A percentile compares a stretch with the other conserved stretches of the same genome.
Conservation (phyloP, 169 alveolate genomes). For the Plasmodium berghei region DNA sequence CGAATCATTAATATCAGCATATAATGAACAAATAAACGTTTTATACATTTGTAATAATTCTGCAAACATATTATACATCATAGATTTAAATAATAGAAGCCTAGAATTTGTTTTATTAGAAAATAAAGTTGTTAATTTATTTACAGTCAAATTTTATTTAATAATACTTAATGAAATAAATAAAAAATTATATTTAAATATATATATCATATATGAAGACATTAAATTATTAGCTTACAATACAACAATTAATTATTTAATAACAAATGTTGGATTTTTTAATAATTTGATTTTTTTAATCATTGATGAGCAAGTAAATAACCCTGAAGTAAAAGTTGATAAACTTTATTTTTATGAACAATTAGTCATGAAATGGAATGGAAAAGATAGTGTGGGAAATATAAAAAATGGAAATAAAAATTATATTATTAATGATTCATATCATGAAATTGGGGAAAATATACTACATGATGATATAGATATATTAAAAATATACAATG, state of each 20-base stretch:
- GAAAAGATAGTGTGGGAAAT: slow-evolving; percentile 10
- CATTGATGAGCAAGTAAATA: slow-evolving; percentile 20
- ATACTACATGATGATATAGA: slow-evolving; percentile 15
- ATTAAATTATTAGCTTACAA: slow-evolving; percentile 32
- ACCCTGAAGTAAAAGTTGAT: slow-evolving; percentile 57
- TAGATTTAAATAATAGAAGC: slow-evolving; percentile 28
- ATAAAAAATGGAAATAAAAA: slow-evolving; percentile 17
- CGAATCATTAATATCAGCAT: slow-evolving; percentile 43
- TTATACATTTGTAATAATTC: slow-evolving; percentile 46
- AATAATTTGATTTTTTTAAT: slow-evolving; percentile 48
- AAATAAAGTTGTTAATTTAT: slow-evolving; percentile 32
- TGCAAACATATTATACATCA: slow-evolving; percentile 1
- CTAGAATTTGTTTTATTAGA: slow-evolving; percentile 50
- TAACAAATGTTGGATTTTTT: slow-evolving; percentile 47
- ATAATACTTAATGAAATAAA: slow-evolving; percentile 30
- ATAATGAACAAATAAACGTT: slow-evolving; percentile 52
- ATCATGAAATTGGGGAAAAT: slow-evolving; percentile 13
- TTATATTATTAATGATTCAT: slow-evolving; percentile 4
- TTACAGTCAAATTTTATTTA: slow-evolving; percentile 57
- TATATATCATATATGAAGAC: slow-evolving; percentile 67
- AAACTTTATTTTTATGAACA: slow-evolving; percentile 65
- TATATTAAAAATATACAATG: slow-evolving; percentile 12
- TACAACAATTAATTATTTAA: slow-evolving; percentile 9
- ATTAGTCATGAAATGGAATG: slow-evolving; percentile 13
- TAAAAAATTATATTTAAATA: slow-evolving; percentile 26